Conservation (phyloP, 331 rosid genomes). For the Quercus phellos region DNA sequence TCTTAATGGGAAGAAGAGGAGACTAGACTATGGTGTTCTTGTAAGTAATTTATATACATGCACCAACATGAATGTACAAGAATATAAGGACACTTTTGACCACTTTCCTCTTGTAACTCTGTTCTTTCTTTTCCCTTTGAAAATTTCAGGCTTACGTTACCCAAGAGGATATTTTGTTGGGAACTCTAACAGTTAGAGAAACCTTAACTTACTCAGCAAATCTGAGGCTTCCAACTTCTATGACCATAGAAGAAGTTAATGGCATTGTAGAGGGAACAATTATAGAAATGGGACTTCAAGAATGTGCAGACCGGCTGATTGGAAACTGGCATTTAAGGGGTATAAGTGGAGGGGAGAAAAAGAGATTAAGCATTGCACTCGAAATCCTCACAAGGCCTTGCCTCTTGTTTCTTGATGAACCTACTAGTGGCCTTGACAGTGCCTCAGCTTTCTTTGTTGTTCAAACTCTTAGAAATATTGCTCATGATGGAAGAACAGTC, state of each 20-base stretch:
- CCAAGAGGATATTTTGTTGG: constrained; percentile 80
- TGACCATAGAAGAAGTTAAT: constrained; percentile 52
- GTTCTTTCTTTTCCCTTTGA: not conserved
- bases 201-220: constrained; percentile 71
- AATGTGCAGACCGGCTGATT: constrained; percentile 70
- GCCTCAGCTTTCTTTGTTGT: constrained; percentile 90
- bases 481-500: constrained; percentile 78
- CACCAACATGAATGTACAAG: no score
- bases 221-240: constrained; percentile 61
- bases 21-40: constrained; percentile 55
- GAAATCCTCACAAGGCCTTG: constrained; percentile 84
- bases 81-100: no score
- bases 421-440: constrained; percentile 96
- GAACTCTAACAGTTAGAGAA: constrained; percentile 85
- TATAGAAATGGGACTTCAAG: constrained; percentile 88
- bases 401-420: constrained; percentile 86
- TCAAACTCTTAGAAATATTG: constrained; percentile 74
- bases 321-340: constrained; percentile 96
- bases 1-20: constrained; percentile 65
- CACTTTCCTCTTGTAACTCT: no score
- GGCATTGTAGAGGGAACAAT: constrained; percentile 55
- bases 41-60: constrained; percentile 36
- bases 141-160: constrained; percentile 82
- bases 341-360: constrained; percentile 92
- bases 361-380: constrained; percentile 80